Percentiles rank a stretch among this genome's conserved stretches.
These are phyloP conservation scores for Ceriops tagal DNA, from an alignment of 345 rosid species.

Conservation along the genomic window DNA sequence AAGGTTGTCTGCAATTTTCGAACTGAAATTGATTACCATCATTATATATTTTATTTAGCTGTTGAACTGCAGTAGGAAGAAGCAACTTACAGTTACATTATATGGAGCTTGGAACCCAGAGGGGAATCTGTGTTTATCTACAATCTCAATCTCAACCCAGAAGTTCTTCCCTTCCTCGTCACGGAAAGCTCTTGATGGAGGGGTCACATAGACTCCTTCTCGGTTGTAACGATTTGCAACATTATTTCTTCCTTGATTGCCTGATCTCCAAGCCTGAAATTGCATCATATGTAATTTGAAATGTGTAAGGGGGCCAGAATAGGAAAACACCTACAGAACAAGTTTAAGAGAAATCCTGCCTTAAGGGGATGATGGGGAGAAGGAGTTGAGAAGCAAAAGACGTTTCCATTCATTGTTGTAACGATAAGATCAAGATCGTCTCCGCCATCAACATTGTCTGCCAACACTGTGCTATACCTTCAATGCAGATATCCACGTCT, in stretches of 20 bases:
- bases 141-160: slow-evolving; percentile 96
- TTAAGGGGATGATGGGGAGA: slow-evolving; percentile 94
- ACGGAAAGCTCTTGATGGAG: slow-evolving; percentile 86
- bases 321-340: slow-evolving; percentile 7
- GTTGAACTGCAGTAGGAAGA: neutral
- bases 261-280: slow-evolving; percentile 90
- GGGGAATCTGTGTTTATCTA: slow-evolving; percentile 78
- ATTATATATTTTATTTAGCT: neutral
- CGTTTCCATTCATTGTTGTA: slow-evolving; percentile 97
- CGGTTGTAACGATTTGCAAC: slow-evolving; percentile 62
- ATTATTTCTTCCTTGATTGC: slow-evolving; percentile 92
- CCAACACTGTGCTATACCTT: slow-evolving; percentile 97
- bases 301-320: neutral
- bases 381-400: slow-evolving; percentile 97
- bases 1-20: slow-evolving; percentile 61
- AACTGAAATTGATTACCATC: neutral
- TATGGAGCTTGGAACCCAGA: slow-evolving; percentile 92
- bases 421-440: slow-evolving; percentile 98
- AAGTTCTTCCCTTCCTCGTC: slow-evolving; percentile 98
- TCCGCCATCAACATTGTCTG: slow-evolving; percentile 98
- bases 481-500: slow-evolving; percentile 16
- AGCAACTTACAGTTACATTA: slow-evolving; percentile 79
- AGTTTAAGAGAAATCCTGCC: slow-evolving; percentile 44
- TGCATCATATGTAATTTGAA: slow-evolving; percentile 16
- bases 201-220: slow-evolving; percentile 76